A percentile compares a stretch with the other conserved stretches of the same genome.
These are phyloP conservation scores for Drechslera avenae DNA, from an alignment of 2,329 filamentous ascomycete species.

Conservation along the genomic window DNA sequence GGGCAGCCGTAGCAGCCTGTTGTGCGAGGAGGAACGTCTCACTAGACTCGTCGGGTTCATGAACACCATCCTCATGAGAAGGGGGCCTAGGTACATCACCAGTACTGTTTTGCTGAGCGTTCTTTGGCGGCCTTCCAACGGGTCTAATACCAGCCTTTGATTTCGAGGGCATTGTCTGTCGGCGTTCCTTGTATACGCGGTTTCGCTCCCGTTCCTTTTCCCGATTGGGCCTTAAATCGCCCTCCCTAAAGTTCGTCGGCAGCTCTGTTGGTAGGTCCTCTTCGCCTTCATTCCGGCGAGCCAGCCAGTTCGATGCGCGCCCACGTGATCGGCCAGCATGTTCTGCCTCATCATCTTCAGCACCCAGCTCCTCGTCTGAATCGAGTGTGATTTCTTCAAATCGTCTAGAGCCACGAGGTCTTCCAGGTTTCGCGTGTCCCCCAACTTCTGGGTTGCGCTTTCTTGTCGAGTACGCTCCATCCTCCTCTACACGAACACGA, in stretches of 20 bases:
- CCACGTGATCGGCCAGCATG: constrained; percentile 24
- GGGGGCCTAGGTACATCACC: constrained; percentile 36
- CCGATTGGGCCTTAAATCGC: constrained; percentile 36
- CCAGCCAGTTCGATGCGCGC: constrained; percentile 50
- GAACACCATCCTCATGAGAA: constrained; percentile 31
- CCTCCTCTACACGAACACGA: constrained; percentile 46
- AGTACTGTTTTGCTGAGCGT: constrained; percentile 31
- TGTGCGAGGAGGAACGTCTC: constrained; percentile 33
- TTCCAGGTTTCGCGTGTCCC: constrained; percentile 31
- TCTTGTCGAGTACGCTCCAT: constrained; percentile 48
- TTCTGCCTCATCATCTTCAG: constrained; percentile 24
- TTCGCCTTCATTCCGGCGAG: constrained; percentile 49
- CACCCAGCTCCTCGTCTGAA: constrained; percentile 50
- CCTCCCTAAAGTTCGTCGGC: constrained; percentile 50
- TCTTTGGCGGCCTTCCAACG: constrained; percentile 29
- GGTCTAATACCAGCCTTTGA: constrained; percentile 35
- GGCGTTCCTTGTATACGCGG: constrained; percentile 28
- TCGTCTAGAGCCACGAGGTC: constrained; percentile 28
- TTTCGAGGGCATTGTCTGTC: constrained; percentile 33
- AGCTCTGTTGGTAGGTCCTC: constrained; percentile 53
- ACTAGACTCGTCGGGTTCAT: constrained; percentile 37
- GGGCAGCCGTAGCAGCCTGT: constrained; percentile 30
- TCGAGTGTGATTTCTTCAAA: constrained; percentile 56
- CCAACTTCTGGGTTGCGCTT: constrained; percentile 32
- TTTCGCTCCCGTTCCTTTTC: constrained; percentile 32